phyloP scores from a whole-genome alignment of 148 eudicot genomes.

The Persicaria maculosa region DNA sequence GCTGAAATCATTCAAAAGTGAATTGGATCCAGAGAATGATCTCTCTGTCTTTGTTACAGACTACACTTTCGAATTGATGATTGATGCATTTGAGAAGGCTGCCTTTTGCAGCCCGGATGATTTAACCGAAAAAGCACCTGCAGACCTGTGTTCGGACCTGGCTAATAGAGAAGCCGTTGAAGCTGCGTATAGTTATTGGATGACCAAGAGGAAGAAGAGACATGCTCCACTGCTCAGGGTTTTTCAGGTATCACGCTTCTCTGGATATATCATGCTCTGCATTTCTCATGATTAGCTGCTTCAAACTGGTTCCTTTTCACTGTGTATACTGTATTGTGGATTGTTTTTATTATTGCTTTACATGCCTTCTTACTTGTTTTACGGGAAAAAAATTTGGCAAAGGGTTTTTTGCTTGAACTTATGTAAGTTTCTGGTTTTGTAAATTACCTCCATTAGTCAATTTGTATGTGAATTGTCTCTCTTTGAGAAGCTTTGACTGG shows the following conservation, averaged over 20 bases:
- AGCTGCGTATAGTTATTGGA: slow-evolving; percentile 57
- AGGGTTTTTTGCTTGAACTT: background rate
- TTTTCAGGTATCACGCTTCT: slow-evolving; percentile 54
- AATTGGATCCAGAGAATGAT: slow-evolving; percentile 17
- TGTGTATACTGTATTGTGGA: background rate
- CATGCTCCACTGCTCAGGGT: slow-evolving; percentile 40
- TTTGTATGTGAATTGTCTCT: background rate
- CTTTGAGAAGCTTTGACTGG: background rate
- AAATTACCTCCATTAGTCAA: background rate
- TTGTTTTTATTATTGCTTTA: too few relatives aligned
- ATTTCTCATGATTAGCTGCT: background rate
- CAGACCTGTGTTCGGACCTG: slow-evolving; percentile 28
- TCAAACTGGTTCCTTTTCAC: background rate
- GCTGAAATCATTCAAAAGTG: slow-evolving; percentile 44
- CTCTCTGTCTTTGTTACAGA: slow-evolving; percentile 27
- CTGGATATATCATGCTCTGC: background rate
- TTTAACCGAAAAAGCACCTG: slow-evolving; percentile 32
- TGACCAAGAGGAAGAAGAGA: slow-evolving; percentile 51
- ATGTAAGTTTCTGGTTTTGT: background rate
- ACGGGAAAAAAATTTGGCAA: background rate
- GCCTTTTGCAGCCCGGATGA: slow-evolving; percentile 43
- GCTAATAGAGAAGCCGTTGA: slow-evolving; percentile 39
- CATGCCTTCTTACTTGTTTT: background rate
- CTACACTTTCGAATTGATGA: slow-evolving; percentile 58
- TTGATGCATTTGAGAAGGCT: slow-evolving; percentile 83